Conservation (phyloP, 345 rosid species). For the Murraya paniculata region DNA sequence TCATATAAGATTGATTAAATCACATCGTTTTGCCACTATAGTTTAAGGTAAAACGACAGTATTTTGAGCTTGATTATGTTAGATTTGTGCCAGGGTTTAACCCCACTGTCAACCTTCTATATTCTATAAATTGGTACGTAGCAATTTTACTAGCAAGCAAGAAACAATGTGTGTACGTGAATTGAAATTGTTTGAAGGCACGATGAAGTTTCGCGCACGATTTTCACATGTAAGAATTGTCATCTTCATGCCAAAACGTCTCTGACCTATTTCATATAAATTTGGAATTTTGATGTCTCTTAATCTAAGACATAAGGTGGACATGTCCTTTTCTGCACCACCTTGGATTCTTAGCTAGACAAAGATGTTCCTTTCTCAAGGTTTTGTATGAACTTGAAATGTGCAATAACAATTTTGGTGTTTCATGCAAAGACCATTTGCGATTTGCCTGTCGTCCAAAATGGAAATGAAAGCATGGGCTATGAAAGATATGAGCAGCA, state of each 20-base stretch:
- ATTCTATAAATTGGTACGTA: too few relatives aligned
- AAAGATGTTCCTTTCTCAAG: slow-evolving; percentile 14
- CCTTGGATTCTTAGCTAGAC: not conserved
- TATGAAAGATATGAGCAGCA: not conserved
- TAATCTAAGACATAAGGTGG: slow-evolving; percentile 22
- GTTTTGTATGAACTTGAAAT: not conserved
- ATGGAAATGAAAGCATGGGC: not conserved
- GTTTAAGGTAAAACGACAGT: too few relatives aligned
- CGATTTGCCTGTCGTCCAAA: not conserved
- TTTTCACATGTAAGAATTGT: not conserved
- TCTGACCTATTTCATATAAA: not conserved
- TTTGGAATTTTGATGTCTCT: slow-evolving; percentile 15
- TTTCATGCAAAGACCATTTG: too few relatives aligned
- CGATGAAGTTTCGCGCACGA: not conserved
- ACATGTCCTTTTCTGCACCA: slow-evolving; percentile 15
- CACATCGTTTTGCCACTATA: too few relatives aligned
- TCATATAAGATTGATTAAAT: too few relatives aligned
- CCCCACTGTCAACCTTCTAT: too few relatives aligned
- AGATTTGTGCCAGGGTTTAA: too few relatives aligned
- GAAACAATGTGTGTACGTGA: not conserved
- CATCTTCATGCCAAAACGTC: not conserved
- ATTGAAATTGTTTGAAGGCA: not conserved
- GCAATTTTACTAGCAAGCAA: not conserved
- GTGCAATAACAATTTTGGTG: not conserved
- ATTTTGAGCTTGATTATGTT: too few relatives aligned